phyloP scores from a whole-genome alignment of 129 eudicot genomes.

The Pseudognaphalium luteoalbum region DNA sequence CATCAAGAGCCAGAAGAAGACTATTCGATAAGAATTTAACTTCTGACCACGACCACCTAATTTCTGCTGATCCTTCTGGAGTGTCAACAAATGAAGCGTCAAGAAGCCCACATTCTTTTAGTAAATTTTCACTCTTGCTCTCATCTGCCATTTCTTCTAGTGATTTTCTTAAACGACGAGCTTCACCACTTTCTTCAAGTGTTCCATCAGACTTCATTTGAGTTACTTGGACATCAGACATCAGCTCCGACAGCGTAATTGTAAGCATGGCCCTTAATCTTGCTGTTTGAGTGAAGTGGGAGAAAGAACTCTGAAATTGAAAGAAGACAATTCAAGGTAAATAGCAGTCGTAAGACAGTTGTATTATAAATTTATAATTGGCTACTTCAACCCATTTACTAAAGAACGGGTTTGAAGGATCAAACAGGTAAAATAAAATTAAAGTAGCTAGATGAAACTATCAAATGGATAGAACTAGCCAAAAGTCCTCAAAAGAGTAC shows the following conservation, averaged over 20 bases:
- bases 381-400: background rate
- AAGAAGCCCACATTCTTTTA: slow-evolving; percentile 72
- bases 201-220: slow-evolving; percentile 97
- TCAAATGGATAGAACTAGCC: background rate
- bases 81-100: slow-evolving; percentile 56
- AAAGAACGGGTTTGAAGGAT: background rate
- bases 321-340: slow-evolving; percentile 15
- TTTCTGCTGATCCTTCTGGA: slow-evolving; percentile 56
- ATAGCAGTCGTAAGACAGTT: slow-evolving; percentile 13
- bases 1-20: slow-evolving; percentile 93
- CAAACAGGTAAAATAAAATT: background rate
- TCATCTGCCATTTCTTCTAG: slow-evolving; percentile 95
- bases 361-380: background rate
- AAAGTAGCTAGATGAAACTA: background rate
- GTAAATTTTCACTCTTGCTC: slow-evolving; percentile 46
- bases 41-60: slow-evolving; percentile 91
- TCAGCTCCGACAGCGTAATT: slow-evolving; percentile 89
- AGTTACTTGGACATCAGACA: slow-evolving; percentile 98
- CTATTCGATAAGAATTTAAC: slow-evolving; percentile 71
- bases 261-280: slow-evolving; percentile 94
- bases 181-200: slow-evolving; percentile 99
- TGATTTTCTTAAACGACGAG: slow-evolving; percentile 85
- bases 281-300: slow-evolving; percentile 77
- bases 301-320: slow-evolving; percentile 78
- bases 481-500: background rate